phyloP scores from a whole-genome alignment of 495 filamentous ascomycete genomes.

The Aspergillus steynii region DNA sequence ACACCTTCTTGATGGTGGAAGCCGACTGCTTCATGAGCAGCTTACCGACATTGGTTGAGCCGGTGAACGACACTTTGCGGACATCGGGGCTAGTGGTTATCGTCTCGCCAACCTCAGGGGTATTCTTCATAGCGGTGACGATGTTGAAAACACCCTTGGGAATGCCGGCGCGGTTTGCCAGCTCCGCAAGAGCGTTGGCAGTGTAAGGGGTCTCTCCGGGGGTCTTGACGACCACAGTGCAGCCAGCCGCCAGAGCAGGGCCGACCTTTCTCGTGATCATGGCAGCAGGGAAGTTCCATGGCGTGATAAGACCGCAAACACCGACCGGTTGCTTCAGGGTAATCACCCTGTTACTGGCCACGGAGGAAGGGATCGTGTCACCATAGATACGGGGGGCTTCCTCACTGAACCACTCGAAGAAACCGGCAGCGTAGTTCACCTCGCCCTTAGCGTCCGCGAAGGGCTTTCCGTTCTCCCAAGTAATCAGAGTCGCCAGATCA shows the following conservation, averaged over 20 bases:
- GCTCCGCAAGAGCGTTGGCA: constrained; percentile 76
- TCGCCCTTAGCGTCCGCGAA: constrained; percentile 69
- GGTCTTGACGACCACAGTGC: constrained; percentile 83
- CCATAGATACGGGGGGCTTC: constrained; percentile 72
- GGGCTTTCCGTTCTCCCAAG: constrained; percentile 79
- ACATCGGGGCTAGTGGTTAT: constrained; percentile 71
- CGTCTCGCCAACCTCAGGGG: constrained; percentile 68
- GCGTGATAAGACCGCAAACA: constrained; percentile 92
- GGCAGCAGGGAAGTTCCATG: constrained; percentile 93
- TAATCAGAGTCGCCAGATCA: constrained; percentile 87
- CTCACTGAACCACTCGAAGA: constrained; percentile 79
- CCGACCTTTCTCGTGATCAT: constrained; percentile 92
- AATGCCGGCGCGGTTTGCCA: constrained; percentile 80
- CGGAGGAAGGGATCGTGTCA: constrained; percentile 70
- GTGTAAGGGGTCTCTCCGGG: constrained; percentile 87
- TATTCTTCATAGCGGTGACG: constrained; percentile 70
- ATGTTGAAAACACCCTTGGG: constrained; percentile 85
- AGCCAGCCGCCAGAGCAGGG: constrained; percentile 79
- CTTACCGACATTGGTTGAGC: constrained; percentile 82
- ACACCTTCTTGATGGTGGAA: constrained; percentile 80
- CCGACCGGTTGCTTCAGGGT: constrained; percentile 87
- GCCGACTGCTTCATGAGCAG: constrained; percentile 83
- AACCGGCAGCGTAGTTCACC: constrained; percentile 69
- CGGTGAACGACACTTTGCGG: constrained; percentile 88
- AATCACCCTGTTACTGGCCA: constrained; percentile 71